Evolutionary conservation across 2,329 filamentous ascomycete species (phyloP).

Genomic region (Lachnellula occidentalis): DNA sequence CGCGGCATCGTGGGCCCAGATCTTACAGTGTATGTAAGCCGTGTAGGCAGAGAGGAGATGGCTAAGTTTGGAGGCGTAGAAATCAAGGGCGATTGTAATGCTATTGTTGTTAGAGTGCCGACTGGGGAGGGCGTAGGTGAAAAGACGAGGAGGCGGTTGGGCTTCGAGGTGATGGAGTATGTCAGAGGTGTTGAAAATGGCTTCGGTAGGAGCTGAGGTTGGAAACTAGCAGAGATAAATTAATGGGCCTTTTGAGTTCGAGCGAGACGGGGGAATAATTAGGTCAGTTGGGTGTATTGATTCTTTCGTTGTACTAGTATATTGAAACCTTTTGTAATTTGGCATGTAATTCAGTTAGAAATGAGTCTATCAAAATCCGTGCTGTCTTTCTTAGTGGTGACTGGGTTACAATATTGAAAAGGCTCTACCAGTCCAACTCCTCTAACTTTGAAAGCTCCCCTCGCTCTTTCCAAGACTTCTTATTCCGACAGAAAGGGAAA

Average conservation of each 20-base stretch:
- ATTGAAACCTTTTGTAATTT: not conserved
- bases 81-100: constrained; percentile 44
- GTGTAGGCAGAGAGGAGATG: constrained; percentile 31
- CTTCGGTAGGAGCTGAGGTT: constrained; percentile 6
- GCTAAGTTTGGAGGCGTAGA: constrained; percentile 48
- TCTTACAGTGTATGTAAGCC: constrained; percentile 63
- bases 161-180: constrained; percentile 87
- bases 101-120: constrained; percentile 49
- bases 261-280: not conserved
- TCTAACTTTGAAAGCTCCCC: no score
- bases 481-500: not conserved
- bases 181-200: constrained; percentile 36
- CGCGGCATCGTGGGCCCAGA: constrained; percentile 79
- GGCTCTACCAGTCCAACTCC: not conserved
- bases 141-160: constrained; percentile 66
- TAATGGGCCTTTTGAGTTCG: not conserved
- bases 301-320: not conserved
- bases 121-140: constrained; percentile 50
- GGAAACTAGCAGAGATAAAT: not conserved
- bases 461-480: not conserved
- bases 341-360: not conserved
- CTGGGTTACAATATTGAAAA: not conserved
- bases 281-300: not conserved
- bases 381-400: not conserved
- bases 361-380: not conserved